Conservation (phyloP, 2,329 filamentous ascomycete genomes). For the Fusarium chlamydosporum region DNA sequence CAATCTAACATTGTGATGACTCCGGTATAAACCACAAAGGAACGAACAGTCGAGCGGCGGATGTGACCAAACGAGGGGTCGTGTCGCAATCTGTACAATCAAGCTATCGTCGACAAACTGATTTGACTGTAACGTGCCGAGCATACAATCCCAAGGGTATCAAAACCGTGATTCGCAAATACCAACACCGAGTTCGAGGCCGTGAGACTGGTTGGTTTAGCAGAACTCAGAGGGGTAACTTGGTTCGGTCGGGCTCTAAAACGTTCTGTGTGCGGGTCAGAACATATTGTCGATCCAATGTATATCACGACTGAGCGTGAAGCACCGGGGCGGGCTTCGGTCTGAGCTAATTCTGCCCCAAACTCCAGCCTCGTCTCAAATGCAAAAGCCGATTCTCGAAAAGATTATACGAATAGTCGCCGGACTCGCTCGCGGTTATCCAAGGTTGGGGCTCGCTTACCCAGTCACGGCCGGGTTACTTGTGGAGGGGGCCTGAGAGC, state of each 20-base stretch:
- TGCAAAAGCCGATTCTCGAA: conserved; percentile 16
- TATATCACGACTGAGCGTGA: conserved; percentile 37
- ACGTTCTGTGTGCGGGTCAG: conserved; percentile 50
- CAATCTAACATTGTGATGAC: conserved; percentile 59
- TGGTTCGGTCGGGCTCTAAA: conserved; percentile 50
- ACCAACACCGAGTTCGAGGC: background rate
- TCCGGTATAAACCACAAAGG: conserved; percentile 39
- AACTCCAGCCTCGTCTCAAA: conserved; percentile 7
- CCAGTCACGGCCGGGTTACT: conserved; percentile 45
- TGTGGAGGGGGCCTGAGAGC: conserved; percentile 35
- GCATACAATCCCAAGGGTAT: conserved; percentile 34
- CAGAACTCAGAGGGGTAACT: conserved; percentile 39
- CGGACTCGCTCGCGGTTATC: conserved; percentile 39
- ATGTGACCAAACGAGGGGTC: conserved; percentile 26
- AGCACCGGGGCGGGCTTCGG: conserved; percentile 34
- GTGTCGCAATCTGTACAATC: conserved; percentile 26
- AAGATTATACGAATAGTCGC: conserved; percentile 28
- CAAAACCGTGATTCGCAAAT: conserved; percentile 23
- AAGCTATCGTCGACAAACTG: conserved; percentile 30
- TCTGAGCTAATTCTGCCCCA: conserved; percentile 22
- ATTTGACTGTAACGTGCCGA: conserved; percentile 21
- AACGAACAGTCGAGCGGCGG: conserved; percentile 42
- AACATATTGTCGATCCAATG: conserved; percentile 35
- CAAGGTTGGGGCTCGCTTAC: conserved; percentile 46
- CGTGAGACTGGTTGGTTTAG: conserved; percentile 13